Evolutionary conservation across 139 green algal genomes (phyloP), one percentile per base, ranked within the genome.

Genomic region (Zygnema cylindricum): DNA sequence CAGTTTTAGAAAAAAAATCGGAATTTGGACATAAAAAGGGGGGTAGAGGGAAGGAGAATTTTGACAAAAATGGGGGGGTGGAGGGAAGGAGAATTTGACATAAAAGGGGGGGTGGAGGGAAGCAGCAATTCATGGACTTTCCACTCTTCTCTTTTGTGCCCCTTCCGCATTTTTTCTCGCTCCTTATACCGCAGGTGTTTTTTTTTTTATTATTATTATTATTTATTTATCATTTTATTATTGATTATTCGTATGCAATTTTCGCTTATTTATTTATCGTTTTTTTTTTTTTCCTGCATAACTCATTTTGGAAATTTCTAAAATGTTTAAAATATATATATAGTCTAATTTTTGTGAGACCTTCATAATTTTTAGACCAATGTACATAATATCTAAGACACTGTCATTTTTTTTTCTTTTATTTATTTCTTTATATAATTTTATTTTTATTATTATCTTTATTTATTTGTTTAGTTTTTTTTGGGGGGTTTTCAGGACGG

Each of bases 111-210:
- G 49, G 16, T 63, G 49, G 49, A 63, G 49, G 16, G 49, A 16
- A 63, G 49, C 49, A 63, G 49, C 16, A 63, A 63, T 63, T 63
- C 49, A 63, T 16, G 49, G 49, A 63, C 7, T 16, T 25, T 63
- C 49, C 7, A 16, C 49, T 63, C 7, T 63, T 16, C 49, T 63
- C 7, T 63, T 79, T 16, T 79, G 71, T 16, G 71, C 38, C 11
- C 71, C 71, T 43, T 54, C 71, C 71, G 71, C 71, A 11, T 23
- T 79, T 16, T 16, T 79, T 43, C 71, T 79, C 71, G 36, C 71
- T 7, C 71, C 7, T 3, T 79, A 79, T 43, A 79, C 71, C 16
- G 71, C 71, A 41, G 71, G 71, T 79, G 11, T 54, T 41, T 79
- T 63, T 63, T 63, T 63, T 63, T 63, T 7, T 63, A 16, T 63